Evolutionary conservation across 2,329 filamentous ascomycete species (phyloP).

Genomic region (Aspergillus transmontanensis): DNA sequence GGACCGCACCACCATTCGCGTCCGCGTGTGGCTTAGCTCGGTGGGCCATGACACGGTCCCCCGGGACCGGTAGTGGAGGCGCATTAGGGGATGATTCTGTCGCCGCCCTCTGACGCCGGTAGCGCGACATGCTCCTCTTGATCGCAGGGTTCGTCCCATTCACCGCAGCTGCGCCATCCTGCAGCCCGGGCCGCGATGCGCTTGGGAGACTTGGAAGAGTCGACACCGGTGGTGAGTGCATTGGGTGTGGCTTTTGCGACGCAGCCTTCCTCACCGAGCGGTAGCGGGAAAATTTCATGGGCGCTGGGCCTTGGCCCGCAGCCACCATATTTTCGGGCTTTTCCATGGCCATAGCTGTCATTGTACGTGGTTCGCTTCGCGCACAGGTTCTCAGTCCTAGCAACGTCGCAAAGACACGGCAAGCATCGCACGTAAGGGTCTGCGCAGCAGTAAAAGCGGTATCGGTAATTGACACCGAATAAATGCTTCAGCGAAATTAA

Average conservation of each 20-base stretch:
- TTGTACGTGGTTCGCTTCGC: not conserved
- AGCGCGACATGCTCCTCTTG: conserved; percentile 38
- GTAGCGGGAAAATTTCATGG: conserved; percentile 59
- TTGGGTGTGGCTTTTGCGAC: conserved; percentile 33
- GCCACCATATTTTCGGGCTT: conserved; percentile 17
- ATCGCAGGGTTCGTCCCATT: conserved; percentile 10
- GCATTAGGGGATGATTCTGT: conserved; percentile 12
- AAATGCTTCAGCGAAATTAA: not conserved
- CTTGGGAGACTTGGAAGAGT: conserved; percentile 21
- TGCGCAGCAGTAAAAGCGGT: not conserved
- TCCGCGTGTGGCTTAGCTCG: conserved; percentile 1
- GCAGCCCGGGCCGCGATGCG: conserved; percentile 14
- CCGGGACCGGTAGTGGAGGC: conserved; percentile 15
- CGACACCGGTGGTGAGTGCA: conserved; percentile 8
- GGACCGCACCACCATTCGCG: not conserved
- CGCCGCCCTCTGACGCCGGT: conserved; percentile 31
- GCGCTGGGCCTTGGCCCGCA: conserved; percentile 17
- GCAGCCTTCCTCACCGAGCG: conserved; percentile 56
- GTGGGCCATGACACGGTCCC: conserved; percentile 13
- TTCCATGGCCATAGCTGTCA: conserved; percentile 24
- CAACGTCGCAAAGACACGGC: not conserved
- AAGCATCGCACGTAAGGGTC: not conserved
- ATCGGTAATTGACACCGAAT: not conserved
- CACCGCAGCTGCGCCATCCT: not conserved
- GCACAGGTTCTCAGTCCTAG: not conserved